Evolutionary conservation across 495 filamentous ascomycete species (phyloP).

Genomic region (Talaromyces liani): DNA sequence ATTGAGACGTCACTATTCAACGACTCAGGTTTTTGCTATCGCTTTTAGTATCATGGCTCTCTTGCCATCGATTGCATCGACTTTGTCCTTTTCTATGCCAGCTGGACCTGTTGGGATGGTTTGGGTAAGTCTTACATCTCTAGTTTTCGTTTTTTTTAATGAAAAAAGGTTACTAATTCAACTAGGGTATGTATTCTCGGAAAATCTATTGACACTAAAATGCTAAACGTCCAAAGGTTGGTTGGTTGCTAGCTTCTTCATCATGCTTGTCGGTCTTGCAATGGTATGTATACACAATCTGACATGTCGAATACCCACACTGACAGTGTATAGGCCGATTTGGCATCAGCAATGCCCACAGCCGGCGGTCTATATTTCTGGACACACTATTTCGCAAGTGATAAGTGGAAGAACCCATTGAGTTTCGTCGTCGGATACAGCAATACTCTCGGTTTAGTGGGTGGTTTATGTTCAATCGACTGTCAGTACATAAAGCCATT

Average conservation of each 20-base stretch:
- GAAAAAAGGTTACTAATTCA: not conserved
- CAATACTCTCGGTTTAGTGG: conserved; percentile 60
- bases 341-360: conserved; percentile 64
- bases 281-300: conserved; percentile 37
- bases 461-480: conserved; percentile 55
- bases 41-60: conserved; percentile 70
- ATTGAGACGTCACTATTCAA: conserved; percentile 56
- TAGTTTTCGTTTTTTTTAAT: no score
- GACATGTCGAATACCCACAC: not conserved
- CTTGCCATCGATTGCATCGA: conserved; percentile 62
- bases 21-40: conserved; percentile 61
- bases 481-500: conserved; percentile 24
- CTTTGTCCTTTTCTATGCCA: conserved; percentile 56
- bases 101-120: conserved; percentile 64
- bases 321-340: conserved; percentile 43
- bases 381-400: conserved; percentile 60
- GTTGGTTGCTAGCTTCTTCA: conserved; percentile 54
- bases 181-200: conserved; percentile 4
- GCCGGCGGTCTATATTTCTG: conserved; percentile 64
- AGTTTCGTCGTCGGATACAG: conserved; percentile 67
- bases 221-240: conserved; percentile 33
- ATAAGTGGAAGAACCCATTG: conserved; percentile 52
- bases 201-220: not conserved
- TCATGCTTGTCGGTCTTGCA: conserved; percentile 59
- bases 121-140: conserved; percentile 37